Conservation (phyloP, 495 filamentous ascomycete species). For the Ascobolus immersus region DNA sequence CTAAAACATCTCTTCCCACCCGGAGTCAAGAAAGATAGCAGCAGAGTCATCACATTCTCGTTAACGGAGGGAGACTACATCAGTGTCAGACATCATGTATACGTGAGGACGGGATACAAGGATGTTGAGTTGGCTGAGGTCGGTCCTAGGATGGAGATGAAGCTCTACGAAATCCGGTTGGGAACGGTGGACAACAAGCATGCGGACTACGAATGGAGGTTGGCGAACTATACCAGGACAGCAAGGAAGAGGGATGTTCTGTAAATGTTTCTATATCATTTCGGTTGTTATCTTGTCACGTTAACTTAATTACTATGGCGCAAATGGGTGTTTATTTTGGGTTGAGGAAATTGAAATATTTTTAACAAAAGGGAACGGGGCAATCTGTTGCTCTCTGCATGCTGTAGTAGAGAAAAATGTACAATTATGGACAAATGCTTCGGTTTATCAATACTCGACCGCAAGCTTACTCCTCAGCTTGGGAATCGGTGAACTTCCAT, state of each 20-base stretch:
- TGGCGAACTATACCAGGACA: slow-evolving; percentile 73
- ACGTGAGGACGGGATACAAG: slow-evolving; percentile 60
- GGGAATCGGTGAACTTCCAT: slow-evolving; percentile 61
- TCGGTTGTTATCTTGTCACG: too few relatives aligned
- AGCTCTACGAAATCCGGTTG: slow-evolving; percentile 68
- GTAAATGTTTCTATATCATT: slow-evolving; percentile 3
- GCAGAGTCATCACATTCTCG: slow-evolving; percentile 73
- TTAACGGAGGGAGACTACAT: slow-evolving; percentile 76
- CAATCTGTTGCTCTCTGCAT: too few relatives aligned
- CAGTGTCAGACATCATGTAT: slow-evolving; percentile 62
- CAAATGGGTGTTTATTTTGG: too few relatives aligned
- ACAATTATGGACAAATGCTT: too few relatives aligned
- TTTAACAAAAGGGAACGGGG: too few relatives aligned
- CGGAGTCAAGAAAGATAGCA: slow-evolving; percentile 46
- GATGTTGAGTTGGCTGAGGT: slow-evolving; percentile 87
- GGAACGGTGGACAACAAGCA: slow-evolving; percentile 89
- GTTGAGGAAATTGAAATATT: too few relatives aligned
- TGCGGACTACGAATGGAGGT: slow-evolving; percentile 86
- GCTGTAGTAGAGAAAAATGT: too few relatives aligned
- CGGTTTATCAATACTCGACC: too few relatives aligned
- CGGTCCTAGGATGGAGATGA: slow-evolving; percentile 88
- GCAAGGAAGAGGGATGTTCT: slow-evolving; percentile 18
- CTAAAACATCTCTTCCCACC: slow-evolving; percentile 90
- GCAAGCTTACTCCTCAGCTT: too few relatives aligned
- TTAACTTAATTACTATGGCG: too few relatives aligned